Conservation (phyloP, 441 rosid genomes). For the Erodium trifolium region DNA sequence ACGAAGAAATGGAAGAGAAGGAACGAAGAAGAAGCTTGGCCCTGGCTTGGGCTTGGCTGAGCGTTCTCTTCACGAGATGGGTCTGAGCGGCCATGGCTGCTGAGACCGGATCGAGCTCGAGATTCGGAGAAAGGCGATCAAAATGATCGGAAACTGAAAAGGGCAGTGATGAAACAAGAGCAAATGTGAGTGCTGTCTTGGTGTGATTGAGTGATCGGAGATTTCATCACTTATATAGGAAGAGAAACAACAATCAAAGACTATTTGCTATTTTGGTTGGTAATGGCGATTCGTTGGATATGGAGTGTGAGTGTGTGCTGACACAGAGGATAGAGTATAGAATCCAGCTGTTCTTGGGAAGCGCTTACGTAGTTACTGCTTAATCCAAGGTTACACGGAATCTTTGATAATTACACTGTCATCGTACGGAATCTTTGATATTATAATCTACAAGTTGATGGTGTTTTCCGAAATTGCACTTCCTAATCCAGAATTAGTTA, state of each 20-base stretch:
- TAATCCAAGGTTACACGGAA: no score
- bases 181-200: background rate
- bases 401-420: no score
- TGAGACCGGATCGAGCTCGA: background rate
- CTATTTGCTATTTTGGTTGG: background rate
- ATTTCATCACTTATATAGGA: no score
- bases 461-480: no score
- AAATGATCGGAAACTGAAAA: background rate
- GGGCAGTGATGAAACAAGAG: background rate
- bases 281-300: background rate
- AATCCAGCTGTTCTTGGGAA: background rate
- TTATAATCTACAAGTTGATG: no score
- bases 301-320: background rate
- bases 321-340: background rate
- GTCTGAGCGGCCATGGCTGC: constrained; percentile 10
- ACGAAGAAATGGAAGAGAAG: background rate
- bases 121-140: background rate
- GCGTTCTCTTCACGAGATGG: background rate
- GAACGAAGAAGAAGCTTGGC: constrained; percentile 4
- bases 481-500: no score
- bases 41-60: background rate
- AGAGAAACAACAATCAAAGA: no score
- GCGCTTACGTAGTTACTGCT: background rate
- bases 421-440: no score
- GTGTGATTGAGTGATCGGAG: background rate